Evolutionary conservation across 495 filamentous ascomycete species (phyloP), one percentile per base, ranked within the genome.

Genomic region (Neurospora intermedia): DNA sequence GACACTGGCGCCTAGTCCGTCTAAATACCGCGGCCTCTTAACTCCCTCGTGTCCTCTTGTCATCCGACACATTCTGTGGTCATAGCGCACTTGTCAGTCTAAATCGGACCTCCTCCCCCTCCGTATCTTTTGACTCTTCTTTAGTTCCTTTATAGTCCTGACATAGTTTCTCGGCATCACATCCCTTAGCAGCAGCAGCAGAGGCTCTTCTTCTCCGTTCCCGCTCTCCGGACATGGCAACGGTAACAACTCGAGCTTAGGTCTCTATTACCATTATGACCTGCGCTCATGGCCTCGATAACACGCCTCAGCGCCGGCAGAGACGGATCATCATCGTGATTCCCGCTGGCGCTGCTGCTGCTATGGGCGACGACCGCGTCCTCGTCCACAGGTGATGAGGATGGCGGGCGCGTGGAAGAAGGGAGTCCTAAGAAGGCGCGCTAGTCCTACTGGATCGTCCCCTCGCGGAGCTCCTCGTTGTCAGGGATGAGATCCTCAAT

Each of bases 401-500:
- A 66, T 66, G 13, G 27, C 6, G 54, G 54, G 54, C 23, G 15
- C 23, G 54, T 35, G 35, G 27, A 0, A 35, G 15, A 18, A 35
- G 6, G 27, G 54, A 66, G 27, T 31, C 48, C 54, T 7, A 66
- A 6, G 18, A 66, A 35, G 54, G 54, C 15, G 54, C 54, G 11
- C 54, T 66, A 66, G 27, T 38, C 54, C 54, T 69, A 81, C 72
- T 81, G 80, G 43, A 81, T 81, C 9, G 77, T 79, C n/a, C 80
- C 80, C 62, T 78, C 70, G 43, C 80, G 69, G 38, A 81, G 62
- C 74, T 81, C 80, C 72, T 80, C 77, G 35, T 72, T 79, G 73
- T 81, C 80, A 3, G 80, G 80, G 40, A 81, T 74, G 6, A 81
- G 75, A 70, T 81, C 77, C 73, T 75, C 75, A 35, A 81, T 78